These are phyloP conservation scores for Epipyxis sp. DNA, from an alignment of 108 stramenopile species.

Conservation along the genomic window DNA sequence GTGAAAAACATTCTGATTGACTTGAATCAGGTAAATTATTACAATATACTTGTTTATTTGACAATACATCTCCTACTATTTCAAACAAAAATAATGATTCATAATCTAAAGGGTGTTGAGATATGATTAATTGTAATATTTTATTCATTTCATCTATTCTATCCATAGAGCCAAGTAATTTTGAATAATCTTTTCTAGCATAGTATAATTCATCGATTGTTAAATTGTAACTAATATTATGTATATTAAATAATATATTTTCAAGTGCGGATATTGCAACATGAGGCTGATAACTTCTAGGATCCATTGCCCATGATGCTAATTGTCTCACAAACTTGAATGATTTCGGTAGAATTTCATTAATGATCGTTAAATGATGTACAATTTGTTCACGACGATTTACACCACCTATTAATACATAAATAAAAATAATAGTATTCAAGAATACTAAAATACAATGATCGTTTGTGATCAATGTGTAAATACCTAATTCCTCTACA, in stretches of 20 bases:
- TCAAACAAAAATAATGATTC: too few species aligned
- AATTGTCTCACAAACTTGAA: not conserved
- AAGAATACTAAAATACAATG: too few species aligned
- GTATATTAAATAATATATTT: not conserved
- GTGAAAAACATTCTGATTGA: too few species aligned
- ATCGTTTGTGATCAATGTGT: too few species aligned
- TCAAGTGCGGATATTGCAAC: not conserved
- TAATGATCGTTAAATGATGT: not conserved
- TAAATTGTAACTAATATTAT: not conserved
- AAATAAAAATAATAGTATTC: too few species aligned
- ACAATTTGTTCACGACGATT: not conserved
- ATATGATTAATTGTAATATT: too few species aligned
- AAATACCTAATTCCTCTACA: too few species aligned
- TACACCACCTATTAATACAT: too few species aligned
- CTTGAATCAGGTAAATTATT: too few species aligned
- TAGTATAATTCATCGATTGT: not conserved
- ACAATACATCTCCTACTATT: too few species aligned
- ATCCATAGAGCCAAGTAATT: not conserved
- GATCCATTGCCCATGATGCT: conserved; percentile 9
- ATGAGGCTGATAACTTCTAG: not conserved
- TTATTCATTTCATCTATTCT: not conserved
- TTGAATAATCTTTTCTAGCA: conserved; percentile 17
- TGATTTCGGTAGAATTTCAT: not conserved
- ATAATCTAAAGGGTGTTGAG: too few species aligned
- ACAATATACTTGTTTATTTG: too few species aligned